Evolutionary conservation across 441 rosid species (phyloP), one percentile per base, ranked within the genome.

Genomic region (Metrosideros polymorpha): DNA sequence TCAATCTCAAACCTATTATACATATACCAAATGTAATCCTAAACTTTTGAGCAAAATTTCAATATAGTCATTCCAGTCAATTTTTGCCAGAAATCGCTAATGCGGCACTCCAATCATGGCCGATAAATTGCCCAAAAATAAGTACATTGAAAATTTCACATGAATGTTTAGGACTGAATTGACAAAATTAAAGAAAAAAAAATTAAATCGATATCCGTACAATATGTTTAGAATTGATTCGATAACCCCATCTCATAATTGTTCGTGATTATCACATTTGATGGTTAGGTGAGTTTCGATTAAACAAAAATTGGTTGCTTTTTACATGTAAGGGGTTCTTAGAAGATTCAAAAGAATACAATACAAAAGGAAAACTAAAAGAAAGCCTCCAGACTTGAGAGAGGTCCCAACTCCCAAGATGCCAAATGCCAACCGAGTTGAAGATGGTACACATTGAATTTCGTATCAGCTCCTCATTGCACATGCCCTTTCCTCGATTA

Each of bases 121-220:
- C 0, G 0, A 2, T 1, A 63, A 63, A 17, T 63, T 63, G 1
- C 6, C 6, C 12, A 18, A 19, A 52, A 56, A 56, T 1, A 15
- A 17, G 0, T 8, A 9, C 1, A 18, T 4, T 4, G 1, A 5
- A 5, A 30, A 63, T 63, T 17, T 32, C 25, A 17, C 0, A 4
- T 63, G 7, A 59, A 63, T 4, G 3, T 7, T 59, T 17, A 7
- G 5, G 18, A 29, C 4, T 29, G 15, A 6, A 59, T 59, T 15
- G 10, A 0, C 0, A 59, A 59, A 59, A 2, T 2, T 29, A 30
- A 15, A 59, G 7, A 29, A 0, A 6, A 14, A 15, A 61, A 1
- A 1, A 59, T 0, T 29, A 0, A 59, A 15, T 29, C 2, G 3
- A 0, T 0, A 29, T 6, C 1, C 22, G 12, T 8, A 29, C 1